Evolutionary conservation across 2,329 filamentous ascomycete species (phyloP), one percentile per base, ranked within the genome.

Genomic region (Aureobasidium pullulans): DNA sequence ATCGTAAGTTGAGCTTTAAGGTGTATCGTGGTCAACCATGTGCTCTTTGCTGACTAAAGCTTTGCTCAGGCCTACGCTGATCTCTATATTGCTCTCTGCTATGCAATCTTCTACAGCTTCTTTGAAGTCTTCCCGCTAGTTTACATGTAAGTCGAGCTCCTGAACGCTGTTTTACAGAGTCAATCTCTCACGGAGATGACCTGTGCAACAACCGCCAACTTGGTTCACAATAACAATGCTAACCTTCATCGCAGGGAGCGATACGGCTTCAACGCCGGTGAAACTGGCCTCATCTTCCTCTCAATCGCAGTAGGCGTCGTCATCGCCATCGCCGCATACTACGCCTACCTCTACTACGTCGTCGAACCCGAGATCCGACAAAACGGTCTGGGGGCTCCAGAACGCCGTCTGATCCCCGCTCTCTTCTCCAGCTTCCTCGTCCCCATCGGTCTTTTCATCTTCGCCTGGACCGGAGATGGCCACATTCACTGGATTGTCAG

Each of bases 201-300:
- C 2, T 23, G 23, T 23, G 23, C 23, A 23, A 23, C 23, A 23
- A 23, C 23, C 23, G 23, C 23, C 23, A 23, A 23, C 23, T 23
- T 23, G 2, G 23, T 23, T 2, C 23, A 23, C 23, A 3, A 23
- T 1, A 23, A 23, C 23, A 23, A 23, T 23, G 23, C 23, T 23
- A 23, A 23, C 23, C 23, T 23, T 23, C 2, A 23, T 2, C 23
- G 0, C 23, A 23, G 23, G 10, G 49, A 11, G 2, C 49, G 49
- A 87, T 87, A 88, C 71, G 70, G 73, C 67, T 85, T 88, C 78
- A 79, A 76, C 61, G 70, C 81, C 2, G 83, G 83, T 34, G 68
- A 83, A 63, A 72, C 81, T 62, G 83, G 84, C 32, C 76, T 86
- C 9, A 78, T 84, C 46, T 87, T 87, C 73, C 73, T 84, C 50